Evolutionary conservation across 1,139 yeast genomes (phyloP), one percentile per base, ranked within the genome.

Genomic region (Geotrichum phurueaensis): DNA sequence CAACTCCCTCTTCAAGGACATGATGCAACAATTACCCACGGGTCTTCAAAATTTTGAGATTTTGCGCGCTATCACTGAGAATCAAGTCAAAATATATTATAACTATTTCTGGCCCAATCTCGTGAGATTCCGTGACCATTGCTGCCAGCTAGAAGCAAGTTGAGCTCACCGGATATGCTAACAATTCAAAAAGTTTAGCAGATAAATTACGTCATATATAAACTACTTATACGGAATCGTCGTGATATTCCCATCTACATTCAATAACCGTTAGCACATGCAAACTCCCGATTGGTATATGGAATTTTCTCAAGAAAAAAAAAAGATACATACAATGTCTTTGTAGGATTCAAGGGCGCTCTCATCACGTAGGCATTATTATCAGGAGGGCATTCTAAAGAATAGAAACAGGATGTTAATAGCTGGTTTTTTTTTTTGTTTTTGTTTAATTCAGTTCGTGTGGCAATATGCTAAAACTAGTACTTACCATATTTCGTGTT

Each of bases 291-390:
- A n/a, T 15, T n/a, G 20, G 5, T 36, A 36, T 2, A n/a, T n/a
- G 18, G 31, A 27, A 27, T 5, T 7, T 27, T 27, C 9, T 27
- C 31, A n/a, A 29, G 33, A 39, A 49, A 50, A 51, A 25, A 18
- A 27, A 5, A 39, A 13, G 36, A 43, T 5, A 65, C 68, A 18
- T 60, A 86, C 54, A 67, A 69, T 0, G 84, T 74, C 59, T 73
- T 71, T 58, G 79, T 75, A 2, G 92, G 92, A 70, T 84, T 81
- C 29, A 69, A 65, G 0, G 90, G 88, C 0, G 89, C 91, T 51
- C 64, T 69, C 36, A 63, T 68, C 31, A 81, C 79, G 66, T 86
- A 86, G 1, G 62, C 58, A 0, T 66, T 74, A 68, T 86, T 84
- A 65, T 81, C 90, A 1, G 81, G 80, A 0, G 90, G 90, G 2